phyloP scores from a whole-genome alignment of 257 asterid species.

The Phtheirospermum japonicum region DNA sequence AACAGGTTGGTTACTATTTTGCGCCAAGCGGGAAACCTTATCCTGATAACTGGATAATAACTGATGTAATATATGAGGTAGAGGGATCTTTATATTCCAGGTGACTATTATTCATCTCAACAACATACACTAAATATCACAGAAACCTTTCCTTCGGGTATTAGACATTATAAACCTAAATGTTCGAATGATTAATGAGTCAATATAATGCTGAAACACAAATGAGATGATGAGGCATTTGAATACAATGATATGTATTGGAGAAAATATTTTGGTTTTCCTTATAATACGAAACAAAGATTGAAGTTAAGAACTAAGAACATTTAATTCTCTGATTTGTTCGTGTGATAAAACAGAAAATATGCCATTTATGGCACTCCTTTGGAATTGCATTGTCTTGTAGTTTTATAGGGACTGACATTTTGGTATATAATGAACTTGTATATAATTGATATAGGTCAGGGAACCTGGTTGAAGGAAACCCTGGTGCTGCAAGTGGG shows the following conservation, averaged over 20 bases:
- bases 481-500: constrained; percentile 87
- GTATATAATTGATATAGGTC: constrained; percentile 56
- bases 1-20: constrained; percentile 95
- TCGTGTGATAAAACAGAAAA: background rate
- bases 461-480: constrained; percentile 88
- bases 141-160: constrained; percentile 10
- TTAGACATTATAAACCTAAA: constrained; percentile 7
- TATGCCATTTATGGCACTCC: constrained; percentile 21
- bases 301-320: constrained; percentile 16
- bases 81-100: constrained; percentile 92
- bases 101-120: constrained; percentile 40
- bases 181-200: constrained; percentile 12
- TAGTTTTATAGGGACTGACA: constrained; percentile 3
- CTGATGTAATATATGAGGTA: constrained; percentile 81
- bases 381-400: constrained; percentile 12
- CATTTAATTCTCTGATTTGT: constrained; percentile 1
- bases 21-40: constrained; percentile 99
- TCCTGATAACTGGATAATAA: constrained; percentile 98
- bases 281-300: constrained; percentile 16
- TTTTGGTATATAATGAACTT: constrained; percentile 24
- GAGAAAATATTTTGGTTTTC: constrained; percentile 5
- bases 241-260: constrained; percentile 8
- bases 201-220: constrained; percentile 16
- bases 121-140: constrained; percentile 22
- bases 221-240: constrained; percentile 4